Evolutionary conservation across 106 monocot genomes (phyloP).

Genomic region (Amphibolis antarctica): DNA sequence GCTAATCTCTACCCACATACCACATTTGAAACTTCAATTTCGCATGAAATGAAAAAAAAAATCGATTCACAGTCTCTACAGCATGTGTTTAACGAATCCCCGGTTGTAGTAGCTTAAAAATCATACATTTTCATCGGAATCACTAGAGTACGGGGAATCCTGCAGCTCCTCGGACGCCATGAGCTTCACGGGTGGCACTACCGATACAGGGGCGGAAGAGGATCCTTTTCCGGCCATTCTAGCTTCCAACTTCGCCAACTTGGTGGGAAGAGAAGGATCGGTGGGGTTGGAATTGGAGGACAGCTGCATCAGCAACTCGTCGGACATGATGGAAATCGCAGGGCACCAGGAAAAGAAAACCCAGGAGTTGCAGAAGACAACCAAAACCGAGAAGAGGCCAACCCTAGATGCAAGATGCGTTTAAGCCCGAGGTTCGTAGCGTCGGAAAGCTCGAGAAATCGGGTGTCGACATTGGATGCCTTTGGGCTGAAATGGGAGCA

Average conservation of each 20-base stretch:
- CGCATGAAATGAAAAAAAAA: too few species aligned
- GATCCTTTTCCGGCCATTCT: constrained; percentile 86
- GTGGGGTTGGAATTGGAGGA: constrained; percentile 92
- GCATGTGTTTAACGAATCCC: too few species aligned
- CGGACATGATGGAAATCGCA: constrained; percentile 31
- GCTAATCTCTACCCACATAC: too few species aligned
- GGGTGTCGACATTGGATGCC: too few species aligned
- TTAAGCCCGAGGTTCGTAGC: too few species aligned
- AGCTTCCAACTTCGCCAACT: constrained; percentile 93
- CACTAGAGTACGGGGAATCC: constrained; percentile 46
- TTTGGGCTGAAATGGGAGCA: too few species aligned
- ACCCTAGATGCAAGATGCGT: too few species aligned
- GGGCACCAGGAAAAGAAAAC: neutral
- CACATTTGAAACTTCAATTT: too few species aligned
- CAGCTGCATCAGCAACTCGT: constrained; percentile 79
- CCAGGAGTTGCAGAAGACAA: too few species aligned
- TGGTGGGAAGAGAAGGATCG: constrained; percentile 58
- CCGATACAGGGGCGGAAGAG: constrained; percentile 20
- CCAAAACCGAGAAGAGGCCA: too few species aligned
- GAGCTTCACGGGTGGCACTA: constrained; percentile 17
- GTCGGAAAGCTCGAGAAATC: too few species aligned
- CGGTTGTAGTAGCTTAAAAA: constrained; percentile 2
- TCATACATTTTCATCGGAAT: constrained; percentile 92
- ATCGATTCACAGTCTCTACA: too few species aligned
- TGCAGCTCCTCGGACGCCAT: constrained; percentile 43